These are phyloP conservation scores for Dothidotthia symphoricarpi DNA, from an alignment of 2,329 filamentous ascomycete species.

Conservation along the genomic window DNA sequence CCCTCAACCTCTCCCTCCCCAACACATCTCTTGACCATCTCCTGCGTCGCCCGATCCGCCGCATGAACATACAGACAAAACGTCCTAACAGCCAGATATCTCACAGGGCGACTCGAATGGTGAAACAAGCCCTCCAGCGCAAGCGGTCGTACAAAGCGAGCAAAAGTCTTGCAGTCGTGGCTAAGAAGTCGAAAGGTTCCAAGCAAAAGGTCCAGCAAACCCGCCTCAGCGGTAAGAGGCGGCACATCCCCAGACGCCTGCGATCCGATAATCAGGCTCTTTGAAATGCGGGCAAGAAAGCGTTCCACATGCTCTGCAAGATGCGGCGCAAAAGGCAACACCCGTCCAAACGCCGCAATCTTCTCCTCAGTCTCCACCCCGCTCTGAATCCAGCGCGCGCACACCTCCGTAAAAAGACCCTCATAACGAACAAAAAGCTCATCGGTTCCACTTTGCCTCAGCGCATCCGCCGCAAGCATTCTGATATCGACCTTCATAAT, in stretches of 20 bases:
- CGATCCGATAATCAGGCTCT: constrained; percentile 23
- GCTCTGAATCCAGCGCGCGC: constrained; percentile 70
- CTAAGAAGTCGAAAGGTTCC: constrained; percentile 76
- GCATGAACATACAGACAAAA: constrained; percentile 77
- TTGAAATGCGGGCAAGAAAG: constrained; percentile 35
- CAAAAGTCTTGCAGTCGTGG: constrained; percentile 69
- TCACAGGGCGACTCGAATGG: constrained; percentile 58
- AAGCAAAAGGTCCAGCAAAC: constrained; percentile 55
- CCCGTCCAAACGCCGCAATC: constrained; percentile 72
- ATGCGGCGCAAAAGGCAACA: constrained; percentile 79
- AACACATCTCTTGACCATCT: constrained; percentile 66
- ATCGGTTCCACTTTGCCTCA: constrained; percentile 69
- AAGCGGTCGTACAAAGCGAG: constrained; percentile 61
- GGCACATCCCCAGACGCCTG: constrained; percentile 2
- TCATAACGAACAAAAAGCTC: constrained; percentile 73
- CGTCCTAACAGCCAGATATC: constrained; percentile 78
- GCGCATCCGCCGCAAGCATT: constrained; percentile 36
- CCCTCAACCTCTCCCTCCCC: constrained; percentile 63
- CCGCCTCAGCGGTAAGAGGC: constrained; percentile 1
- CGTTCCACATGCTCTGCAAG: constrained; percentile 70
- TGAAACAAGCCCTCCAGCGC: constrained; percentile 68
- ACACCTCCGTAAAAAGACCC: constrained; percentile 74
- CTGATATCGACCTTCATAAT: constrained; percentile 21
- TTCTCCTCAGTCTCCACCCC: constrained; percentile 36
- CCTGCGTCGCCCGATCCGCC: constrained; percentile 74